Percentiles rank a stretch among this genome's conserved stretches.
Conservation (phyloP, 192 early-diverging fungal genomes). For the Borealophlyctis nickersoniae region DNA sequence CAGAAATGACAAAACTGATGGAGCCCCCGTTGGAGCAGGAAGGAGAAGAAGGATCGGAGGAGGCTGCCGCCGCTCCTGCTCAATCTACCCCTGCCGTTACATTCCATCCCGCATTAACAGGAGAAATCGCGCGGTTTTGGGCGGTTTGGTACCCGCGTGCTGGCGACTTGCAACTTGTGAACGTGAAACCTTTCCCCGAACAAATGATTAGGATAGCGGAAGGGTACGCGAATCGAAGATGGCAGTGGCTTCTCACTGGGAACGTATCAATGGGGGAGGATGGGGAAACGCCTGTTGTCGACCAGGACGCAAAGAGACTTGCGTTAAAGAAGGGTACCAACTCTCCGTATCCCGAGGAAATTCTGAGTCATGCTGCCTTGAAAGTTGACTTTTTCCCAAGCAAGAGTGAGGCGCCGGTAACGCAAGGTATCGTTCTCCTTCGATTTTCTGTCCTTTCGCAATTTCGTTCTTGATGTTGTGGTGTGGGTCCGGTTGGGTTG, state of each 20-base stretch:
- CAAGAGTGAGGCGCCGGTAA: no score
- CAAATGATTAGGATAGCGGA: conserved; percentile 17
- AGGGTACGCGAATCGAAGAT: conserved; percentile 28
- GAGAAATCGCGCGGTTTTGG: conserved; percentile 23
- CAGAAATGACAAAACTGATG: conserved; percentile 18
- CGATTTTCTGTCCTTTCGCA: no score
- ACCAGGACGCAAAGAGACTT: conserved; percentile 6
- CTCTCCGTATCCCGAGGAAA: conserved; percentile 1
- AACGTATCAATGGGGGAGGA: not conserved
- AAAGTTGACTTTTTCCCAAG: no score
- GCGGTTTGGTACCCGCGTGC: conserved; percentile 26
- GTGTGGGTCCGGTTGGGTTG: no score
- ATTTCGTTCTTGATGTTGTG: no score
- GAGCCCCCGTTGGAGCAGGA: not conserved
- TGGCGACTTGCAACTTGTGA: conserved; percentile 19
- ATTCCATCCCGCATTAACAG: conserved; percentile 14
- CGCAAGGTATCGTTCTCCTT: no score
- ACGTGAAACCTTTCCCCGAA: conserved; percentile 18
- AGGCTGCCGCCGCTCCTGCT: not conserved
- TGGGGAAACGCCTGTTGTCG: not conserved
- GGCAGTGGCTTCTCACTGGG: conserved; percentile 22
- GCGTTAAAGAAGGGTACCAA: conserved; percentile 11
- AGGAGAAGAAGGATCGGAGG: conserved; percentile 1
- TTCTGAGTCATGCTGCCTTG: no score
- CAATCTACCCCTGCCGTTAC: not conserved